A percentile compares a stretch with the other conserved stretches of the same genome.
Evolutionary conservation across 148 eudicot genomes (phyloP).

Genomic region (Simmondsia chinensis): DNA sequence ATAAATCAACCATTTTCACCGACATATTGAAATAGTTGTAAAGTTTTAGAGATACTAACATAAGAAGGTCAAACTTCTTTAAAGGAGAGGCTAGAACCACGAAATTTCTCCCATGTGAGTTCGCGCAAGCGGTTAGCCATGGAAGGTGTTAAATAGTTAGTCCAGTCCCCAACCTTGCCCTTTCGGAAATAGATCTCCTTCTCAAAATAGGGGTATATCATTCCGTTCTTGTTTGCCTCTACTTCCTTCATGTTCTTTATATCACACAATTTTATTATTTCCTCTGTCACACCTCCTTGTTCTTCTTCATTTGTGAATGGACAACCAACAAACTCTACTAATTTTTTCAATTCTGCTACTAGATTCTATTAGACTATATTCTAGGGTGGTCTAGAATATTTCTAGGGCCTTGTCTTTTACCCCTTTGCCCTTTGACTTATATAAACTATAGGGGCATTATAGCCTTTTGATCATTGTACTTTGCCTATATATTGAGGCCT

Average conservation of each 20-base stretch:
- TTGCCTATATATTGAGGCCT: no score
- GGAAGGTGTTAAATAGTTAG: constrained; percentile 7
- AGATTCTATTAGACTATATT: no score
- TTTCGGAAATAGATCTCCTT: constrained; percentile 9
- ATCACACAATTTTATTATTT: constrained; percentile 11
- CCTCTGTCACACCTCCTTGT: constrained; percentile 6
- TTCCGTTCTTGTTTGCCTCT: constrained; percentile 13
- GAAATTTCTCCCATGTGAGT: constrained; percentile 12
- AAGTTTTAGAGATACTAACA: no score
- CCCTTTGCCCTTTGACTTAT: no score
- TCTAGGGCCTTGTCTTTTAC: no score
- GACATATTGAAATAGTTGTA: no score
- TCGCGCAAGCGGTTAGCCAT: constrained; percentile 11
- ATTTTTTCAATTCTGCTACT: constrained; percentile 3
- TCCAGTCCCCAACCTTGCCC: constrained; percentile 17
- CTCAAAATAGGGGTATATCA: constrained; percentile 9
- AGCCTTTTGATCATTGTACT: no score
- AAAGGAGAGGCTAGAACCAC: constrained; percentile 14
- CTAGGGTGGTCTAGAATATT: no score
- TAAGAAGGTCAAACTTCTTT: no score
- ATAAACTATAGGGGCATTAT: no score
- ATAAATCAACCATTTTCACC: no score
- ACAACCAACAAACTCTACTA: constrained; percentile 12
- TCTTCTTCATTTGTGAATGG: constrained; percentile 16
- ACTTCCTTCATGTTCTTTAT: constrained; percentile 13